Percentiles rank a stretch among this genome's conserved stretches.
phyloP scores from a whole-genome alignment of 2,329 filamentous ascomycete genomes.

The Nothophaeocryptopus gaeumannii region DNA sequence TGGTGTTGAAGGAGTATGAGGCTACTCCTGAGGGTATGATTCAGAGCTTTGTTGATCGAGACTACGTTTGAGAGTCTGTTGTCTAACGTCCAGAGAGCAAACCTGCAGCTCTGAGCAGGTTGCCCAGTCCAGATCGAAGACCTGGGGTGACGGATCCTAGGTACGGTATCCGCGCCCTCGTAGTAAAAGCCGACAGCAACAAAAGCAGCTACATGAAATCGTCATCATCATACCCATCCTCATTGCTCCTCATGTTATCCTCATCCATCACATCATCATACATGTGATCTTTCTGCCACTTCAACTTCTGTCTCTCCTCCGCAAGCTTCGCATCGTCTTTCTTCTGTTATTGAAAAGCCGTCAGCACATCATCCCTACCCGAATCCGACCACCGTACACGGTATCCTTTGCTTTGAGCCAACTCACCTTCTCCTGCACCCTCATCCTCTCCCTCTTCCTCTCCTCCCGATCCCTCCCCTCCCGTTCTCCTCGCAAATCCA shows the following conservation, averaged over 20 bases:
- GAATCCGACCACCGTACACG: neutral
- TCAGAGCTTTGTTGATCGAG: slow-evolving; percentile 59
- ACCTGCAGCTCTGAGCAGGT: too few species aligned
- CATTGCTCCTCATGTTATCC: slow-evolving; percentile 82
- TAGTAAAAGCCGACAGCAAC: neutral
- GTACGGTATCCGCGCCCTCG: too few species aligned
- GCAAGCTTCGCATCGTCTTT: slow-evolving; percentile 72
- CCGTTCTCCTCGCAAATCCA: slow-evolving; percentile 74
- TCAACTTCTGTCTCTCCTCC: slow-evolving; percentile 81
- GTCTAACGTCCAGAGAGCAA: too few species aligned
- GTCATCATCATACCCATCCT: slow-evolving; percentile 74
- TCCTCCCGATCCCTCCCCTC: slow-evolving; percentile 72
- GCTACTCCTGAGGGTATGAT: slow-evolving; percentile 77
- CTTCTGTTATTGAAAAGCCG: slow-evolving; percentile 46
- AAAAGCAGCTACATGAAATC: slow-evolving; percentile 71
- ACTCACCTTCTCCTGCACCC: slow-evolving; percentile 59
- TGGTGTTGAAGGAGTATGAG: slow-evolving; percentile 82
- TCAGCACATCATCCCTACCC: slow-evolving; percentile 1
- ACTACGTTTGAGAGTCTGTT: slow-evolving; percentile 32
- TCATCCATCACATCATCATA: slow-evolving; percentile 91
- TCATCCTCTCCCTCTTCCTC: slow-evolving; percentile 66
- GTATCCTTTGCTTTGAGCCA: neutral
- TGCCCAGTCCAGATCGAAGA: too few species aligned
- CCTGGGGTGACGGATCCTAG: too few species aligned
- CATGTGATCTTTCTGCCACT: slow-evolving; percentile 95